Percentiles rank a stretch among this genome's conserved stretches.
Conservation (phyloP, 345 rosid species). For the Clarkia xantiana region DNA sequence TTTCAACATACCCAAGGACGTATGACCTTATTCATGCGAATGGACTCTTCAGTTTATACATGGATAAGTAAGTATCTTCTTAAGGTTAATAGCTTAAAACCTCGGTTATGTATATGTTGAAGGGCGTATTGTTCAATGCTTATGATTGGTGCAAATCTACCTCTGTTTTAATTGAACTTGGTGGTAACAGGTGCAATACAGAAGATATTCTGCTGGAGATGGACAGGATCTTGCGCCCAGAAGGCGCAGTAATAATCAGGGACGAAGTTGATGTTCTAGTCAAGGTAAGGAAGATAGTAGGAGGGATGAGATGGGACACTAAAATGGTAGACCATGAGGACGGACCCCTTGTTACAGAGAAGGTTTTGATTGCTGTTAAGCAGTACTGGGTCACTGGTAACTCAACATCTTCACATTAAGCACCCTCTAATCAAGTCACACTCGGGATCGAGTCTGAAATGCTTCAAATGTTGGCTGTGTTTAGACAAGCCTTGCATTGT, state of each 20-base stretch:
- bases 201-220: conserved; percentile 88
- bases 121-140: too few relatives aligned
- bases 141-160: too few relatives aligned
- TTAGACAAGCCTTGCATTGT: too few relatives aligned
- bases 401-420: conserved; percentile 29
- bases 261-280: conserved; percentile 47
- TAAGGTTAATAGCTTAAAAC: too few relatives aligned
- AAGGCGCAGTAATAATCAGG: conserved; percentile 72
- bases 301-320: conserved; percentile 81
- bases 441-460: too few relatives aligned
- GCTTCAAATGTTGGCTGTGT: too few relatives aligned
- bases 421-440: too few relatives aligned
- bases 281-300: conserved; percentile 37
- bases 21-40: conserved; percentile 58
- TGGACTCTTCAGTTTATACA: conserved; percentile 47
- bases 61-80: conserved; percentile 32
- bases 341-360: conserved; percentile 80
- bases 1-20: conserved; percentile 70
- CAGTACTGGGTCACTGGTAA: conserved; percentile 72
- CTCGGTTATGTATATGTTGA: too few relatives aligned
- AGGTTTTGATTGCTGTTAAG: conserved; percentile 75
- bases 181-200: conserved; percentile 41
- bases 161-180: background rate
- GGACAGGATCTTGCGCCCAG: conserved; percentile 83
- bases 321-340: conserved; percentile 92